Base-by-base conservation (phyloP, 805 yeast genomes). In the Barnettozyma botsteinii region DNA sequence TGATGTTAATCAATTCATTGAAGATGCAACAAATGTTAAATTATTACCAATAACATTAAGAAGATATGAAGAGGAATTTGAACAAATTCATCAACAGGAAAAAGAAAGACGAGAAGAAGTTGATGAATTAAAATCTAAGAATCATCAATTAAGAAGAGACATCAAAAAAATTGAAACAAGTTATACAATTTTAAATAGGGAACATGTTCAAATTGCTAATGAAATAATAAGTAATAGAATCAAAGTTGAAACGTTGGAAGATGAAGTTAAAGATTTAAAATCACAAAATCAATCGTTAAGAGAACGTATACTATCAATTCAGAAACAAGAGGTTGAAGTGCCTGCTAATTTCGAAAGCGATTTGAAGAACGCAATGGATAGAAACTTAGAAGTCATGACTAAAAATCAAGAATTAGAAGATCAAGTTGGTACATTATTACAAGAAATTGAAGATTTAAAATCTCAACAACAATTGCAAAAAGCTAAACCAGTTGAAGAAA, bases 121-220 rank as follows among this genome's bases (percentile, higher is more conserved):
- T 57, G 81, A 76, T 31, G 84, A 81, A 48, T 57, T 85, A 35
- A 69, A 81, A 43, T 61, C 75, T 5, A 69, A 77, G 37, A 91
- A 91, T 60, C 85, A 86, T 11, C 75, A 77, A 47, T 65, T 91
- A 41, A 73, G 86, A 19, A 74, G 77, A 48, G 86, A 85, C 48
- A 80, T 87, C 38, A 73, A 84, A 53, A 73, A 77, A 43, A 67
- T 88, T 28, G 95, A 87, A 59, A 69, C 78, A 14, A 74, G 81
- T 18, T 79, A 80, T 53, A 75, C 81, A 4, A 65, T 76, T 2
- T 65, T 91, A 43, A 87, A 85, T 56, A 70, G 76, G 45, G 96
- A 89, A 54, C 97, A 93, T 60, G 76, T 88, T 22, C 83, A 77
- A 40, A 76, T 88, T 28, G 95, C 95, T 4, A 91, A 89, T 61